Conservation (phyloP, 129 eudicot genomes). For the Kitagawia praeruptora region DNA sequence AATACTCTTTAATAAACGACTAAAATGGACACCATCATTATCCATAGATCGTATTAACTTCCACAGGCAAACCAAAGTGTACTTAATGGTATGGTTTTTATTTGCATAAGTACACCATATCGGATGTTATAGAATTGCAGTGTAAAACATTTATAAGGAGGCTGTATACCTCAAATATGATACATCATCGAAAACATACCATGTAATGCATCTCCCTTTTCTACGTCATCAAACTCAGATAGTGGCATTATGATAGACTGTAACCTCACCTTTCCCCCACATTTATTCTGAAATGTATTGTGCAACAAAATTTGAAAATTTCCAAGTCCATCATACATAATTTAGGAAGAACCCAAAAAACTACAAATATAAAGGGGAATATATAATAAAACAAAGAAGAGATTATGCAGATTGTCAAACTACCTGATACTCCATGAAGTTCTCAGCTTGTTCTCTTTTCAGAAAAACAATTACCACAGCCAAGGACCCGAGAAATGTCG, state of each 20-base stretch:
- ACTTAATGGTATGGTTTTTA: background rate
- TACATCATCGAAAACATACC: slow-evolving; percentile 37
- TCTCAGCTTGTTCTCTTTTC: slow-evolving; percentile 90
- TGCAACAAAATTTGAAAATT: background rate
- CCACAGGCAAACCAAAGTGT: background rate
- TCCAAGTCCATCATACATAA: background rate
- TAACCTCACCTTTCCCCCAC: slow-evolving; percentile 91
- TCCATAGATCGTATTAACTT: background rate
- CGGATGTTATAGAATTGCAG: background rate
- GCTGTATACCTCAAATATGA: slow-evolving; percentile 55
- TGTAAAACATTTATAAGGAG: background rate
- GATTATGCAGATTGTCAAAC: slow-evolving; percentile 14
- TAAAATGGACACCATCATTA: background rate
- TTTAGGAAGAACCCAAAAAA: background rate
- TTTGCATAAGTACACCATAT: background rate
- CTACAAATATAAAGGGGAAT: background rate
- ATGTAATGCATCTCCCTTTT: slow-evolving; percentile 90
- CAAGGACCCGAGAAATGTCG: too few relatives aligned
- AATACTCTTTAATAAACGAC: background rate
- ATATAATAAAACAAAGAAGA: background rate
- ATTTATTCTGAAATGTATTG: slow-evolving; percentile 51
- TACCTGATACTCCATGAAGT: slow-evolving; percentile 97
- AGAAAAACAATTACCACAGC: too few relatives aligned
- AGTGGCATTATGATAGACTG: slow-evolving; percentile 78
- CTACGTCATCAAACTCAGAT: slow-evolving; percentile 87